A percentile compares a stretch with the other conserved stretches of the same genome.
Conservation (phyloP, 208 protist species). For the Endotrypanum monterogeii region DNA sequence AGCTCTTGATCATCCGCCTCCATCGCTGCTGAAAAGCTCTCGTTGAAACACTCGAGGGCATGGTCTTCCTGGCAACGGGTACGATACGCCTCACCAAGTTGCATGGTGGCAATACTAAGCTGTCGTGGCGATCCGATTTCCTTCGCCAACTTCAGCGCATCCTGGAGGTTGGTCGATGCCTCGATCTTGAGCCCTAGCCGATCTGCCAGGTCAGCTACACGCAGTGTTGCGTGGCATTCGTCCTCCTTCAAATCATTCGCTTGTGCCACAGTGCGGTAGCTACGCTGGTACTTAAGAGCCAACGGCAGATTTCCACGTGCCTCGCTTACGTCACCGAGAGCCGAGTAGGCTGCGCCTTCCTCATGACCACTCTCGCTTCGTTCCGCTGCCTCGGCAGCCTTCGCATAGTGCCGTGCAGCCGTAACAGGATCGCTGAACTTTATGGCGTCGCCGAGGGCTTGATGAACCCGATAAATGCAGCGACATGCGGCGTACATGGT, state of each 20-base stretch:
- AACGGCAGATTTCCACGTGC: slow-evolving; percentile 55
- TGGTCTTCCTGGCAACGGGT: slow-evolving; percentile 49
- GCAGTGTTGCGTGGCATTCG: slow-evolving; percentile 67
- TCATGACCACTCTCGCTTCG: slow-evolving; percentile 35
- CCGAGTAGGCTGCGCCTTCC: slow-evolving; percentile 66
- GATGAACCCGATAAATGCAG: slow-evolving; percentile 74
- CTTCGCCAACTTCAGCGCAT: slow-evolving; percentile 72
- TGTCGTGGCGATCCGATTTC: slow-evolving; percentile 59
- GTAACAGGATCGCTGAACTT: slow-evolving; percentile 27
- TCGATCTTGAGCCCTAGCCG: slow-evolving; percentile 61
- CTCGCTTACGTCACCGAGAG: slow-evolving; percentile 76
- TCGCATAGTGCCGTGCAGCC: slow-evolving; percentile 54
- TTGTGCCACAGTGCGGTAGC: slow-evolving; percentile 57
- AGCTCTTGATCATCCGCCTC: slow-evolving; percentile 62
- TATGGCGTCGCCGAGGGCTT: slow-evolving; percentile 52
- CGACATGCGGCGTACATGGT: slow-evolving; percentile 42
- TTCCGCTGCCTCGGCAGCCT: slow-evolving; percentile 50
- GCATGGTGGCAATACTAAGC: slow-evolving; percentile 78
- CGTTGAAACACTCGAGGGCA: slow-evolving; percentile 74
- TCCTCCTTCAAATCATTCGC: slow-evolving; percentile 36
- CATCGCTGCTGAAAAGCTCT: slow-evolving; percentile 71
- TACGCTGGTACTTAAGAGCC: slow-evolving; percentile 77
- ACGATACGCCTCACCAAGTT: slow-evolving; percentile 78
- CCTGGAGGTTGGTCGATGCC: slow-evolving; percentile 67
- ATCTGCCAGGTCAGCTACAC: slow-evolving; percentile 82